phyloP scores from a whole-genome alignment of 169 alveolate species.

The Cyclospora cayetanensis region DNA sequence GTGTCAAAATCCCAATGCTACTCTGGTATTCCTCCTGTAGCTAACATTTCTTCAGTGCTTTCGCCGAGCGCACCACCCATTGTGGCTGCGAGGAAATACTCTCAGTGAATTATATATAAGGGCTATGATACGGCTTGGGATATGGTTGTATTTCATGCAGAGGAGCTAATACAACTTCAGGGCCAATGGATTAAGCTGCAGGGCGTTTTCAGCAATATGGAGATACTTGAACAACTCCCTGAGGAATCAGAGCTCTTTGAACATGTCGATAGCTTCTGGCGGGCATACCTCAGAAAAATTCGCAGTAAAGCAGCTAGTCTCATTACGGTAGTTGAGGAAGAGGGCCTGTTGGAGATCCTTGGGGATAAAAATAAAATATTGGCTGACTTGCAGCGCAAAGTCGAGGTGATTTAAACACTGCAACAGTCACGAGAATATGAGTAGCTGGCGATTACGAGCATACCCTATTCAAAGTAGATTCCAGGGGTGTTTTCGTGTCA shows the following conservation, averaged over 20 bases:
- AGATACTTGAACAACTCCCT: slow-evolving; percentile 33
- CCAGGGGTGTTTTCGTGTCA: too few relatives aligned
- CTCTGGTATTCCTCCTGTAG: slow-evolving; percentile 84
- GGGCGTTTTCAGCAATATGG: slow-evolving; percentile 51
- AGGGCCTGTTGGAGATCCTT: slow-evolving; percentile 37
- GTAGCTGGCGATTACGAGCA: slow-evolving; percentile 91
- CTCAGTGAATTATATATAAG: too few relatives aligned
- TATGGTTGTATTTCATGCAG: background rate
- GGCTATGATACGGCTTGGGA: too few relatives aligned
- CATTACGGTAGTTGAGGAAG: slow-evolving; percentile 46
- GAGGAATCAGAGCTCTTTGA: slow-evolving; percentile 52
- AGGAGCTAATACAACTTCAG: slow-evolving; percentile 55
- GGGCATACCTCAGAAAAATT: slow-evolving; percentile 53
- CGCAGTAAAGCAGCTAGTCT: slow-evolving; percentile 27
- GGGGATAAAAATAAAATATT: slow-evolving; percentile 34
- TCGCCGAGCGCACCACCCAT: too few relatives aligned
- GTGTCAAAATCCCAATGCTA: slow-evolving; percentile 47
- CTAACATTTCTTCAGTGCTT: background rate
- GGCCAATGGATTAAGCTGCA: slow-evolving; percentile 64
- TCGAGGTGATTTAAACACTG: slow-evolving; percentile 1
- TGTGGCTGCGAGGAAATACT: too few relatives aligned
- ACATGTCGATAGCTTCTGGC: slow-evolving; percentile 49
- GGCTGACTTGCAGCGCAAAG: slow-evolving; percentile 44
- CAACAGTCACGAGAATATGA: slow-evolving; percentile 90
- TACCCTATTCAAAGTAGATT: too few relatives aligned